Base-by-base conservation (phyloP, 257 asterid species). In the Jaltomata sinuosa region DNA sequence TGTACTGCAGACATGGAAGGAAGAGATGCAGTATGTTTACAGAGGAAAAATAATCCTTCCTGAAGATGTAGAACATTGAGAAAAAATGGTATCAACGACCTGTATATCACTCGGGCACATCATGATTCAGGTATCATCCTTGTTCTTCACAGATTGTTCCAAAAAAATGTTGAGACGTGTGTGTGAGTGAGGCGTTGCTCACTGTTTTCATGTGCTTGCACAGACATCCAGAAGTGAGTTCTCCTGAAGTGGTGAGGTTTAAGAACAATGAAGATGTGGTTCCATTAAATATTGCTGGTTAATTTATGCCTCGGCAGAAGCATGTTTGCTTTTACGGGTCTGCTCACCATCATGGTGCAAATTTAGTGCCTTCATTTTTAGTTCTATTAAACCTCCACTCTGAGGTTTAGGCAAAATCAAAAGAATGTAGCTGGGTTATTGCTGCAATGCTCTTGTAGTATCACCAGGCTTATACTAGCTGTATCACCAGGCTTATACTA, bases 21-120 rank as follows among this genome's bases (percentile, higher is more conserved):
- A 93, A 22, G 99, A 96, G 91, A 91, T 96, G 95, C 97, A 89
- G 87, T 91, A 91, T 34, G 95, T 94, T 11, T 96, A 94, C 84
- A 87, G 88, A 2, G 97, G 98, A 85, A 94, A 89, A 79, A 92
- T 93, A 49, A 85, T 84, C 87, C 87, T 93, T 74, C 94, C 95
- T 1, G 87, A 85, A 85, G 97, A 93, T 27, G 90, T 95, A 27
- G 97, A 94, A 36, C 93, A 91, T 83, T 94, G 84, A 87, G 67
- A 67, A 22, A 21, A 38, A 31, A 49, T 49, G 27, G 5, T 19
- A 76, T 76, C 61, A 49, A 49, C 22, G 36, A 76, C 9, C 81
- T 49, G 18, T 49, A 27, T 49, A 32, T 31, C 62, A 2, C 81
- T 27, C 8, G 27, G 62, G 27, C 25, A 49, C 38, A 3, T 76